These are phyloP conservation scores for Cadophora luteo-olivacea DNA, from an alignment of 2,329 filamentous ascomycete species.

Conservation along the genomic window DNA sequence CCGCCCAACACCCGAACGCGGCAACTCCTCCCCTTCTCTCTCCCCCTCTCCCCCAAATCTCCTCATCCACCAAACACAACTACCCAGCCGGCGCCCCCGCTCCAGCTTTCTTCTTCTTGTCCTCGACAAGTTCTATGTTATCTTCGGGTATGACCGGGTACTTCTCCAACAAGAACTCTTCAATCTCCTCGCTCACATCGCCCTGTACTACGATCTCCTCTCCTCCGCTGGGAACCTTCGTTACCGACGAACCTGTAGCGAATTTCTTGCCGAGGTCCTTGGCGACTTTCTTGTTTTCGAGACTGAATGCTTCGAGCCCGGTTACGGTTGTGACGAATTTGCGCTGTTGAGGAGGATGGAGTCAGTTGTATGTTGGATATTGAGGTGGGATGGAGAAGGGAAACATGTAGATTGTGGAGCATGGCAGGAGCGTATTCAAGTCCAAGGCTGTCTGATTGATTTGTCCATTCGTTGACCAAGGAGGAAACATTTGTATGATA, in stretches of 20 bases:
- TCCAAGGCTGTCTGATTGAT: too few relatives aligned
- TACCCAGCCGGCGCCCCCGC: slow-evolving; percentile 16
- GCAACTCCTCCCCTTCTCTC: neutral
- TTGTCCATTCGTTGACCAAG: too few relatives aligned
- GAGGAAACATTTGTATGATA: neutral
- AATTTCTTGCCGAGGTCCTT: slow-evolving; percentile 99
- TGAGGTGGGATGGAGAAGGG: neutral
- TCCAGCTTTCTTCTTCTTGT: slow-evolving; percentile 21
- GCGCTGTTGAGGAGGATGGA: slow-evolving; percentile 51
- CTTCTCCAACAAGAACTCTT: slow-evolving; percentile 88
- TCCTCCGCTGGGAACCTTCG: slow-evolving; percentile 82
- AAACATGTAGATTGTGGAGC: neutral
- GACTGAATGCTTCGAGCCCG: slow-evolving; percentile 86
- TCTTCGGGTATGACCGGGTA: slow-evolving; percentile 92
- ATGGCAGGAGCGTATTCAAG: too few relatives aligned
- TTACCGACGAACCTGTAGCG: slow-evolving; percentile 91
- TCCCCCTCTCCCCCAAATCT: neutral
- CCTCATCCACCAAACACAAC: neutral
- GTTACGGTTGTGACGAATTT: slow-evolving; percentile 95
- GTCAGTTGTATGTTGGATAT: neutral
- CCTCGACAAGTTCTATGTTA: slow-evolving; percentile 89
- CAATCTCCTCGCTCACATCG: slow-evolving; percentile 92
- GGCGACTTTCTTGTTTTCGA: slow-evolving; percentile 93
- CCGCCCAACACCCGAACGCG: too few relatives aligned
- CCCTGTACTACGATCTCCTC: slow-evolving; percentile 99